Base-by-base conservation (phyloP, 805 yeast genomes). In the Candida stauntonica region DNA sequence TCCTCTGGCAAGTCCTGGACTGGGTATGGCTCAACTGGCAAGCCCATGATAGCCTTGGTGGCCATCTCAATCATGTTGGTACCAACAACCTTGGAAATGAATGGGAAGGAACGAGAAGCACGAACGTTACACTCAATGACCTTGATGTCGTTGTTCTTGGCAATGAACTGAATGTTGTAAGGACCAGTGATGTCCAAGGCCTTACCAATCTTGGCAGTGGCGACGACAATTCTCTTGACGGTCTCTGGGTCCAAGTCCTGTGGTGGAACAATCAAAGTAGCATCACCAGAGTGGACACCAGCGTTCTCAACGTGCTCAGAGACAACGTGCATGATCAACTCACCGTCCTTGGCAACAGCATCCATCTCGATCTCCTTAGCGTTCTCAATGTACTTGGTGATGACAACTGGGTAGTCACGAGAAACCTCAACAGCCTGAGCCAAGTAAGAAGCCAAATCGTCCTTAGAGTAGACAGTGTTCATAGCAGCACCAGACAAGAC, bases 91-190 rank as follows among this genome's bases (percentile, higher is more conserved):
- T 93, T 93, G 33, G 98, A 91, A 28, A 91, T 96, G 63, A 93
- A 93, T 63, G 99, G 99, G 91, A 93, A 93, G 12, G 98, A 91
- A 66, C 99, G 81, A 5, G 98, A 91, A 36, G 99, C 99, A 67
- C 99, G 85, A 54, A 93, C 85, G 66, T 93, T 93, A 78, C 99
- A 93, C 70, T 93, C 99, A 62, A 93, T 93, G 44, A 93, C 99
- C 75, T 93, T 93, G 59, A 89, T 75, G 46, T 78, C 70, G 48
- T 75, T 79, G 44, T 82, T 79, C 65, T 83, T 81, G 63, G 96
- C 97, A 29, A 93, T 93, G 61, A 93, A 81, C 73, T 93, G 98
- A 93, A 91, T 94, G 71, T 91, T 91, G 77, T 85, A 91, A 18
- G 99, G 99, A 57, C 99, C 99, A 34, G 97, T 86, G 57, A 91